Evolutionary conservation across 768 basidiomycete genomes (phyloP).

Genomic region (Amanita thiersii): DNA sequence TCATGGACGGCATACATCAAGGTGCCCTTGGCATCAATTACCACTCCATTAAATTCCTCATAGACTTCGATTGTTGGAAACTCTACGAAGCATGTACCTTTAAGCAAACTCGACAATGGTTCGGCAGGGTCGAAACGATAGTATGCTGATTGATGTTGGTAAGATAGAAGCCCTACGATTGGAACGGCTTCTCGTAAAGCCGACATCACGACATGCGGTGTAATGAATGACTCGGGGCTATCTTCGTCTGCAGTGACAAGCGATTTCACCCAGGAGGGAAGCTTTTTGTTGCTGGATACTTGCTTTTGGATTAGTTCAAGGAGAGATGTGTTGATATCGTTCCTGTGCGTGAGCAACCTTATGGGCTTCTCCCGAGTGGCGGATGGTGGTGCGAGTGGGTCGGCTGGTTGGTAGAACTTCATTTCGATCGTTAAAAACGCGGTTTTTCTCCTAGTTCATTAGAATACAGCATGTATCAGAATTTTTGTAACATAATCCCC

Average conservation of each 20-base stretch:
- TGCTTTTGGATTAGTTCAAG: constrained; percentile 40
- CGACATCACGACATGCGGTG: constrained; percentile 55
- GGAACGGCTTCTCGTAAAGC: constrained; percentile 29
- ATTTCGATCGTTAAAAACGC: constrained; percentile 69
- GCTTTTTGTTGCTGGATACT: constrained; percentile 34
- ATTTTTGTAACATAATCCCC: constrained; percentile 7
- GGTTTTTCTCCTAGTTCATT: constrained; percentile 50
- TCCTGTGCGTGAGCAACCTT: constrained; percentile 57
- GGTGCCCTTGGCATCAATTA: constrained; percentile 49
- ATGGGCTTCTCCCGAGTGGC: constrained; percentile 30
- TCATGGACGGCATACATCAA: constrained; percentile 25
- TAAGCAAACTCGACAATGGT: constrained; percentile 40
- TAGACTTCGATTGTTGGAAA: constrained; percentile 79
- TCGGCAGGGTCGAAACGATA: constrained; percentile 48
- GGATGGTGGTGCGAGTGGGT: constrained; percentile 33
- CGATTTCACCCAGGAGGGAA: constrained; percentile 48
- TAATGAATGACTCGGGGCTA: constrained; percentile 45
- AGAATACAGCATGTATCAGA: constrained; percentile 6
- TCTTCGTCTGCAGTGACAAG: constrained; percentile 47
- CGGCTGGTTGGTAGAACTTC: constrained; percentile 47
- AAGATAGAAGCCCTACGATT: constrained; percentile 11
- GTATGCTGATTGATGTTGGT: constrained; percentile 30
- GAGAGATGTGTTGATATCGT: constrained; percentile 41
- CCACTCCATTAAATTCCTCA: constrained; percentile 54
- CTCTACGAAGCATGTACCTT: constrained; percentile 66